phyloP scores from a whole-genome alignment of 306 rosid species.

The Elaeagnus macrophylla region DNA sequence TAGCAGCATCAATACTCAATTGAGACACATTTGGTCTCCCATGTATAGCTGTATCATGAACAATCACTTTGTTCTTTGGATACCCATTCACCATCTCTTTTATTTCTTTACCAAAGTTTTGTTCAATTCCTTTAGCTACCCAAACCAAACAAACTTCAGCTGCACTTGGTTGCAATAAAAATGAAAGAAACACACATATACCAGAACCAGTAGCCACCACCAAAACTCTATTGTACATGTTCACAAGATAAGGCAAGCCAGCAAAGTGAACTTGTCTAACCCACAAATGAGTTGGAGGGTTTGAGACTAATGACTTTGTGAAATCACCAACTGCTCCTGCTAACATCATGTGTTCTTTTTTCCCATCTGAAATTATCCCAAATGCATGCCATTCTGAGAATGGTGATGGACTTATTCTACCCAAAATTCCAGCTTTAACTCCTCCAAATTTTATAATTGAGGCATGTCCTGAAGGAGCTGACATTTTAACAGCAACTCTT shows the following conservation, averaged over 20 bases:
- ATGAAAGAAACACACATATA: slow-evolving; percentile 59
- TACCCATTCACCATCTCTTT: slow-evolving; percentile 28
- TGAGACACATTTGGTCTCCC: slow-evolving; percentile 60
- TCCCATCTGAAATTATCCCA: slow-evolving; percentile 55
- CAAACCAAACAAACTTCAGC: slow-evolving; percentile 46
- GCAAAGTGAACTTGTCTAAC: slow-evolving; percentile 44
- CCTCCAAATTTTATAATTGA: slow-evolving; percentile 47
- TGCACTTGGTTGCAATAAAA: slow-evolving; percentile 38
- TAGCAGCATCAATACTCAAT: slow-evolving; percentile 42
- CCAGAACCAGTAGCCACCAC: slow-evolving; percentile 75
- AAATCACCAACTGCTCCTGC: slow-evolving; percentile 71
- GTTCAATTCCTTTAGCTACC: slow-evolving; percentile 65
- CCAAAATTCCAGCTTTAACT: slow-evolving; percentile 46
- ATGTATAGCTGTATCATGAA: slow-evolving; percentile 50
- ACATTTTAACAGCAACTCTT: slow-evolving; percentile 28
- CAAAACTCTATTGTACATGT: slow-evolving; percentile 42
- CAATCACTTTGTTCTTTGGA: slow-evolving; percentile 39
- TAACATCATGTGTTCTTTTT: slow-evolving; percentile 47
- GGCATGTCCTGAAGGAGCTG: slow-evolving; percentile 48
- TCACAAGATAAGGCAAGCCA: slow-evolving; percentile 52
- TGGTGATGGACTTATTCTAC: slow-evolving; percentile 54
- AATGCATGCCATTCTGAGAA: slow-evolving; percentile 72
- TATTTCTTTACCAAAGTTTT: slow-evolving; percentile 52
- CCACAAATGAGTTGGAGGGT: slow-evolving; percentile 52
- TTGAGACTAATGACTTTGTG: slow-evolving; percentile 38